These are phyloP conservation scores for Hygrophila difformis DNA, from an alignment of 257 asterid genomes.

Conservation along the genomic window DNA sequence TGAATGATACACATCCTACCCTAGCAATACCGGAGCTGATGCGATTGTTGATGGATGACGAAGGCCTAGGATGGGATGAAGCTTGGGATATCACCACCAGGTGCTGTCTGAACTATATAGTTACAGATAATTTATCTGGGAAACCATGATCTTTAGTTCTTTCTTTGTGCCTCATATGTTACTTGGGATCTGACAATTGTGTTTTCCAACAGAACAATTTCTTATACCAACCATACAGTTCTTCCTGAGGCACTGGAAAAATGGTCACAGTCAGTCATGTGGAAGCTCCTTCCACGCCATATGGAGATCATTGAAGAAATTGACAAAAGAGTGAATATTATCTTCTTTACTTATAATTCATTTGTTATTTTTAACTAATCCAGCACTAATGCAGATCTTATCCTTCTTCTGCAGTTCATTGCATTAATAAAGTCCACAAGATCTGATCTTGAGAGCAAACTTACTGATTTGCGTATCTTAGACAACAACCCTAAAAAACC, in stretches of 20 bases:
- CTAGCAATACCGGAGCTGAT: slow-evolving; percentile 95
- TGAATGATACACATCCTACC: slow-evolving; percentile 98
- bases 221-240: slow-evolving; percentile 97
- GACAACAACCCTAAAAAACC: slow-evolving; percentile 79
- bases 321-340: slow-evolving; percentile 71
- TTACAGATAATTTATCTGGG: background rate
- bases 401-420: slow-evolving; percentile 51
- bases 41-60: slow-evolving; percentile 90
- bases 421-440: slow-evolving; percentile 52
- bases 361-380: slow-evolving; percentile 2
- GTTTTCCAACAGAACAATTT: slow-evolving; percentile 61
- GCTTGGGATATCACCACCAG: slow-evolving; percentile 90
- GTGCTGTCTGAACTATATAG: slow-evolving; percentile 28
- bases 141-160: slow-evolving; percentile 15
- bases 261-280: slow-evolving; percentile 98
- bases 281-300: slow-evolving; percentile 99
- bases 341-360: slow-evolving; percentile 1
- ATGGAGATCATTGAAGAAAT: slow-evolving; percentile 96
- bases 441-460: slow-evolving; percentile 76
- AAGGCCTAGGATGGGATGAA: slow-evolving; percentile 98
- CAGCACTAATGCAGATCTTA: slow-evolving; percentile 10
- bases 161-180: slow-evolving; percentile 5
- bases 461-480: slow-evolving; percentile 59
- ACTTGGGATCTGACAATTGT: slow-evolving; percentile 18
- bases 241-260: slow-evolving; percentile 99